These are phyloP conservation scores for Penicillium dipodomyicola DNA, from an alignment of 495 filamentous ascomycete genomes.

Conservation along the genomic window DNA sequence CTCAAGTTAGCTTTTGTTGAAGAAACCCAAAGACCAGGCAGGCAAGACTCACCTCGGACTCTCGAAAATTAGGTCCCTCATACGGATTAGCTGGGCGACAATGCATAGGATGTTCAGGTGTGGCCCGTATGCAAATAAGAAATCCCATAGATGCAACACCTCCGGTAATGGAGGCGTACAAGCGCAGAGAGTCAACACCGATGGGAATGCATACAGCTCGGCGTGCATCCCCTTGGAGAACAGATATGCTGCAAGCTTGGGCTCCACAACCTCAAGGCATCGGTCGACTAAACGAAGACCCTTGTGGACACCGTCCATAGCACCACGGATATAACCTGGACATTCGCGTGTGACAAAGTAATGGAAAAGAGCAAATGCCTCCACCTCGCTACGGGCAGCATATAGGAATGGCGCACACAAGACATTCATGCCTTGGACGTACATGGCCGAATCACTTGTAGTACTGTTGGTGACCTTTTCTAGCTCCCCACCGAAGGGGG, in stretches of 20 bases:
- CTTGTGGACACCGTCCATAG: constrained; percentile 96
- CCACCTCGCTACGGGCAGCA: constrained; percentile 87
- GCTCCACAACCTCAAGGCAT: constrained; percentile 84
- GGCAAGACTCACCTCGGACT: constrained; percentile 69
- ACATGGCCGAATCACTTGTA: constrained; percentile 67
- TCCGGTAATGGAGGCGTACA: constrained; percentile 97
- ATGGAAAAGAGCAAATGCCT: constrained; percentile 90
- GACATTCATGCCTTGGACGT: constrained; percentile 99
- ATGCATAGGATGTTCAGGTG: constrained; percentile 96
- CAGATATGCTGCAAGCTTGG: constrained; percentile 79
- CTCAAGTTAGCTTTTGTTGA: constrained; percentile 18
- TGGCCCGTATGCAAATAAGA: constrained; percentile 90
- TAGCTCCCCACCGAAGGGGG: constrained; percentile 9
- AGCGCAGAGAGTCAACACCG: constrained; percentile 89
- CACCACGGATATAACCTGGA: constrained; percentile 89
- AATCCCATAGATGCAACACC: constrained; percentile 95
- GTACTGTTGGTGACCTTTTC: constrained; percentile 17
- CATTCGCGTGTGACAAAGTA: constrained; percentile 84
- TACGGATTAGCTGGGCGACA: constrained; percentile 89
- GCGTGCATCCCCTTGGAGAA: constrained; percentile 82
- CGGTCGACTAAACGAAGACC: constrained; percentile 88
- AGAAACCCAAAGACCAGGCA: neutral
- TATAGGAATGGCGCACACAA: constrained; percentile 97
- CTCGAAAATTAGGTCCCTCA: constrained; percentile 76
- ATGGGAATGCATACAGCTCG: constrained; percentile 96